Conservation (phyloP, 2,329 filamentous ascomycete species). For the Trichoderma atrobrunneum region DNA sequence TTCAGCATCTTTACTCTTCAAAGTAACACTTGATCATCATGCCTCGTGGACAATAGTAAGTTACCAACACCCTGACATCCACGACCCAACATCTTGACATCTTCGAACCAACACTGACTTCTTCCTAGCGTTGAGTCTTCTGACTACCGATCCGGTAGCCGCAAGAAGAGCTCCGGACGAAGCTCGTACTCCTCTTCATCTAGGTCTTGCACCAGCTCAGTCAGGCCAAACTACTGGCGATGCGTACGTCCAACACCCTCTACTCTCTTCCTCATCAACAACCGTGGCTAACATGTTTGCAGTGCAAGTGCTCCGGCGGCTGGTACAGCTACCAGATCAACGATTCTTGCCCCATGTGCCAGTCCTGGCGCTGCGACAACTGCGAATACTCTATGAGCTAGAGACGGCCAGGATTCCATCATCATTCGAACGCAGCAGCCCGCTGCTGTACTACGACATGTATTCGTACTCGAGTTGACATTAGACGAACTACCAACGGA, state of each 20-base stretch:
- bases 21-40: background rate
- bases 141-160: background rate
- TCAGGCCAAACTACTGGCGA: constrained; percentile 17
- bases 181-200: background rate
- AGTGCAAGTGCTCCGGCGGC: constrained; percentile 25
- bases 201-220: background rate
- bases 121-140: background rate
- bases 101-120: background rate
- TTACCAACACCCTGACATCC: background rate
- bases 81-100: background rate
- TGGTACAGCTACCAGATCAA: constrained; percentile 25
- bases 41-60: background rate
- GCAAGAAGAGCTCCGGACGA: background rate
- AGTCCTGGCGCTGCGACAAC: constrained; percentile 21
- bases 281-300: background rate
- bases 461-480: background rate
- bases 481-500: background rate
- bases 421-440: background rate
- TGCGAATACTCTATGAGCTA: constrained; percentile 25
- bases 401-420: background rate
- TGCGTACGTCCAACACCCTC: constrained; percentile 21
- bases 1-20: background rate
- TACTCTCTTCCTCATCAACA: background rate
- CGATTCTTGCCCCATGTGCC: constrained; percentile 24
- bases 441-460: background rate